Base-by-base conservation (phyloP, 768 basidiomycete species). In the Russula griseocarnosa region DNA sequence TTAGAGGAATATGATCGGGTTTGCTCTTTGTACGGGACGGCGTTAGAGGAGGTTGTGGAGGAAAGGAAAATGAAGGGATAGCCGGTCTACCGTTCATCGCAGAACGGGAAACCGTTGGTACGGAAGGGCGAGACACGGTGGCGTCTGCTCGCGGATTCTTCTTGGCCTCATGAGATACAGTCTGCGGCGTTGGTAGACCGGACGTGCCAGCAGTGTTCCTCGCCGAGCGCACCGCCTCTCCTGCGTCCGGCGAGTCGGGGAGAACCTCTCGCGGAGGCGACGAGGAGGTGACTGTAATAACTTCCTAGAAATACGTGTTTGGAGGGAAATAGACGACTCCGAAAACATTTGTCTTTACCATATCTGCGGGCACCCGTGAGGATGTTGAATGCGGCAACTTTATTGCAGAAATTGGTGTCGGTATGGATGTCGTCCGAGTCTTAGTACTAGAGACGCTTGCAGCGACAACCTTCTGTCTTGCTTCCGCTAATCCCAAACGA, bases 21-120 rank as follows among this genome's bases (percentile, higher is more conserved):
- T 36, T 56, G 30, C 34, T 18, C 42, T 51, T 65, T 30, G 64
- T 22, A 28, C 59, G 55, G 32, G 63, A 36, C 3, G 63, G 63
- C 10, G 63, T 65, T 36, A 46, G 18, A 55, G 52, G 62, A 32
- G 55, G 30, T 38, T 42, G 59, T 24, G 32, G 49, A 2, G 14
- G 28, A 4, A 5, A 40, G 3, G 20, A 34, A 4, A 8, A 18
- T n/a, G 47, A 55, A 46, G 34, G 32, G 28, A 49, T 40, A 47
- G 36, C n/a, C 5, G 16, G 24, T 55, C 63, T 53, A 55, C 28
- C n/a, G 49, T 55, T 53, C 34, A 13, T 38, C 34, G 13, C 44
- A 22, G 36, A 53, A 54, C 18, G 22, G 32, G 53, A 60, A 10
- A 16, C 46, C 5, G 36, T 28, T 47, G 51, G 26, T 16, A 9